Percentiles rank a stretch among this genome's conserved stretches.
phyloP scores from a whole-genome alignment of 495 filamentous ascomycete species.

The Entonaema liquescens region DNA sequence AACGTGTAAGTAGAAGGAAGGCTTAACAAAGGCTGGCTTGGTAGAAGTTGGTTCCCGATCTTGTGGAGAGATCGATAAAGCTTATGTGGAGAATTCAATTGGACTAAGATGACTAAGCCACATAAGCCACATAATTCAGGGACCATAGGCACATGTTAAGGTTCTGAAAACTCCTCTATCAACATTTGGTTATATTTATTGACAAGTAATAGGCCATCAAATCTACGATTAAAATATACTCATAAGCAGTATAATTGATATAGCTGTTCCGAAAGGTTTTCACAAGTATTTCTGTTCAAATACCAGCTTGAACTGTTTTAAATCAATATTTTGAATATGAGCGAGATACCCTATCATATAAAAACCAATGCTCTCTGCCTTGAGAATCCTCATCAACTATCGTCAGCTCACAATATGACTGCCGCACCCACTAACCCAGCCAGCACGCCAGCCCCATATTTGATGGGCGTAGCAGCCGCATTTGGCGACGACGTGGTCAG shows the following conservation, averaged over 20 bases:
- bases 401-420: conserved; percentile 35
- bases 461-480: conserved; percentile 34
- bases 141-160: too few relatives aligned
- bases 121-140: not conserved
- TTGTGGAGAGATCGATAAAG: conserved; percentile 2
- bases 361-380: not conserved
- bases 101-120: conserved; percentile 4
- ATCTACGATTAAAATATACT: too few relatives aligned
- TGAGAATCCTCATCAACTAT: too few relatives aligned
- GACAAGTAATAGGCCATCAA: too few relatives aligned
- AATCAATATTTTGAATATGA: too few relatives aligned
- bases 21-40: not conserved
- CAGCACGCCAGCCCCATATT: conserved; percentile 36
- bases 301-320: too few relatives aligned
- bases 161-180: too few relatives aligned
- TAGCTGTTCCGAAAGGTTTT: too few relatives aligned
- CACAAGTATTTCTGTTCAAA: too few relatives aligned
- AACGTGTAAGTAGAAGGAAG: not conserved
- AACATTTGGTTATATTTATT: too few relatives aligned
- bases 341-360: too few relatives aligned
- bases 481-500: conserved; percentile 13
- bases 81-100: conserved; percentile 21
- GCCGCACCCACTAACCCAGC: conserved; percentile 39
- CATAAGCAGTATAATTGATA: too few relatives aligned
- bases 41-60: not conserved